phyloP scores from a whole-genome alignment of 345 rosid genomes.

The Linum lewisii region DNA sequence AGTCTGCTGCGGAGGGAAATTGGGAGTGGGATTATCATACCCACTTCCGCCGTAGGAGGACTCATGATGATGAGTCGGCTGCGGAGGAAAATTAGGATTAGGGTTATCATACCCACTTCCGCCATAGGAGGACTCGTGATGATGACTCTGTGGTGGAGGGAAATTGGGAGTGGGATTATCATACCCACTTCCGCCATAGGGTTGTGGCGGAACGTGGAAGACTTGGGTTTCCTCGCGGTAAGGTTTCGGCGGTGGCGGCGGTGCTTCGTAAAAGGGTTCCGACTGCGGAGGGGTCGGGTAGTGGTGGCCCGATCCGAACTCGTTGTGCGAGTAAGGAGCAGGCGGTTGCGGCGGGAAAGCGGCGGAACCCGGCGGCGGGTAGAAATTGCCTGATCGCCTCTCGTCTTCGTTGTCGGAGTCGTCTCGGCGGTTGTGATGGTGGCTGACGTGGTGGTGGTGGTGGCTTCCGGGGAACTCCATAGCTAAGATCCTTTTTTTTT shows the following conservation, averaged over 20 bases:
- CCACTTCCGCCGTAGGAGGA: slow-evolving; percentile 1
- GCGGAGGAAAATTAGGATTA: slow-evolving; percentile 5
- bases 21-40: neutral
- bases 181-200: neutral
- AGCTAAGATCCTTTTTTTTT: neutral
- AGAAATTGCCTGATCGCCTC: slow-evolving; percentile 14
- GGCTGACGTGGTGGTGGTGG: slow-evolving; percentile 14
- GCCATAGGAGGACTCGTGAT: slow-evolving; percentile 10
- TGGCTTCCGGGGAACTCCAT: slow-evolving; percentile 53
- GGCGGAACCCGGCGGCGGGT: slow-evolving; percentile 25
- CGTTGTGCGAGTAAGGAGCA: slow-evolving; percentile 16
- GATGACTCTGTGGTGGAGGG: slow-evolving; percentile 14
- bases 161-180: neutral
- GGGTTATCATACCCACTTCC: neutral
- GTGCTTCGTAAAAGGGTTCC: slow-evolving; percentile 12
- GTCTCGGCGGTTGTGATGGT: slow-evolving; percentile 23
- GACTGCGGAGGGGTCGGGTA: slow-evolving; percentile 21
- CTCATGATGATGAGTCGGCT: slow-evolving; percentile 15
- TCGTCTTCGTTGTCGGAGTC: slow-evolving; percentile 26
- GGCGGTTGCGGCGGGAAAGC: slow-evolving; percentile 20
- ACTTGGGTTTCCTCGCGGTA: slow-evolving; percentile 1
- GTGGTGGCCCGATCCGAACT: slow-evolving; percentile 17
- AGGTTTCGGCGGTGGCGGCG: slow-evolving; percentile 18
- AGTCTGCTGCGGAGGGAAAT: slow-evolving; percentile 12
- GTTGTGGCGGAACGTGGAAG: neutral